Percentiles rank a stretch among this genome's conserved stretches.
phyloP scores from a whole-genome alignment of 306 rosid species.

The Ceratonia siliqua region DNA sequence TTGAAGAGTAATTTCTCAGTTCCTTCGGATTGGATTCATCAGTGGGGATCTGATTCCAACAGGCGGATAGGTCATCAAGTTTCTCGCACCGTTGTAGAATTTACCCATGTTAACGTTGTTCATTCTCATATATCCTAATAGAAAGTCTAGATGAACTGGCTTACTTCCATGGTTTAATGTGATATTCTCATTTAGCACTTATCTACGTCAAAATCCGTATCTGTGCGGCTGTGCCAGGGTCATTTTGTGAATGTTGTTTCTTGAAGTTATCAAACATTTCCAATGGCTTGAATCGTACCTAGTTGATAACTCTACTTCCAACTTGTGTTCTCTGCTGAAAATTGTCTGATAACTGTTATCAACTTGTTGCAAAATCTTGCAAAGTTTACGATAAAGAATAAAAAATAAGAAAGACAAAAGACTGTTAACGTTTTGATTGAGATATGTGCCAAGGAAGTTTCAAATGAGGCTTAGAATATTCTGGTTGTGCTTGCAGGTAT shows the following conservation, averaged over 20 bases:
- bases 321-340: neutral
- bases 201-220: neutral
- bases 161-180: neutral
- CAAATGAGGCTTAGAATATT: neutral
- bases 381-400: neutral
- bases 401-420: neutral
- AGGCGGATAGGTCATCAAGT: neutral
- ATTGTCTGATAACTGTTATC: neutral
- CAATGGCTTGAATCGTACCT: neutral
- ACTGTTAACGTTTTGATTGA: neutral
- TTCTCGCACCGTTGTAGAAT: neutral
- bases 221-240: neutral
- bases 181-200: neutral
- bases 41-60: neutral
- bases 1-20: too few species aligned
- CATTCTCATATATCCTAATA: constrained; percentile 1
- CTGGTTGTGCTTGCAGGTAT: constrained; percentile 22
- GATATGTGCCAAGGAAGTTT: neutral
- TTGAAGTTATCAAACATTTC: neutral
- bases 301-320: neutral
- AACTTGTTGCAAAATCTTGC: neutral
- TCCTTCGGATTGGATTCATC: constrained; percentile 27
- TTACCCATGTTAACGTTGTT: neutral
- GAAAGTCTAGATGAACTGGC: neutral
- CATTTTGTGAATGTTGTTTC: neutral